Evolutionary conservation across 495 filamentous ascomycete genomes (phyloP).

Genomic region (Saxophila tyrrhenica): DNA sequence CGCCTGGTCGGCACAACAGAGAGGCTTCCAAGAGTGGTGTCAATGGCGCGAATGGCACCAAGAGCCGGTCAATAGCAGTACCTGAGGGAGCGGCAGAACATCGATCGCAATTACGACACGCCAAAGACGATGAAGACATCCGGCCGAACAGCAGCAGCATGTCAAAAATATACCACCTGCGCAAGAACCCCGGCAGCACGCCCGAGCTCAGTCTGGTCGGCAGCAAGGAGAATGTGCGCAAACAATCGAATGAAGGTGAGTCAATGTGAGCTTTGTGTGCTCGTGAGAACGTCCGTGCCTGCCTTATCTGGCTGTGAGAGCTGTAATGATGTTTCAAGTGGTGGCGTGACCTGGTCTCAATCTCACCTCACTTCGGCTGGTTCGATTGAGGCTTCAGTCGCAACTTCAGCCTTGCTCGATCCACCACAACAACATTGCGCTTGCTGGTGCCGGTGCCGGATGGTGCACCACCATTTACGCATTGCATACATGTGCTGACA

Average conservation of each 20-base stretch:
- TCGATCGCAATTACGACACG: constrained; percentile 1
- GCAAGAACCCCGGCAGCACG: constrained; percentile 25
- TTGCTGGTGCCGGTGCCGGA: too few species aligned
- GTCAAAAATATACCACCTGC: constrained; percentile 24
- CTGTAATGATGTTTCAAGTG: constrained; percentile 1
- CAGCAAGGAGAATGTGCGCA: constrained; percentile 13
- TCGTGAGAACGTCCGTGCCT: background rate
- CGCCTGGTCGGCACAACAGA: constrained; percentile 6
- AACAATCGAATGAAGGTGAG: constrained; percentile 8
- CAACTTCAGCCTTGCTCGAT: too few species aligned
- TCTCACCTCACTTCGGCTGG: background rate
- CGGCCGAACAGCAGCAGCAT: constrained; percentile 14
- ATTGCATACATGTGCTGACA: background rate
- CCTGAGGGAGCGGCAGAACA: background rate
- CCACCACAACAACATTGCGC: background rate
- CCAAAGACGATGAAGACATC: constrained; percentile 9
- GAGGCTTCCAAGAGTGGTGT: constrained; percentile 7
- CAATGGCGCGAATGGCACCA: constrained; percentile 1
- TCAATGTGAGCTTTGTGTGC: constrained; percentile 7
- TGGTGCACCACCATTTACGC: too few species aligned
- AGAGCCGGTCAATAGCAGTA: background rate
- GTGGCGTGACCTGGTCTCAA: background rate
- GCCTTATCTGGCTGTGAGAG: background rate
- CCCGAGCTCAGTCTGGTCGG: constrained; percentile 26
- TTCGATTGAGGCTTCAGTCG: background rate